Base-by-base conservation (phyloP, 176 grass and related monocot genomes). In the Oryza coarctata region DNA sequence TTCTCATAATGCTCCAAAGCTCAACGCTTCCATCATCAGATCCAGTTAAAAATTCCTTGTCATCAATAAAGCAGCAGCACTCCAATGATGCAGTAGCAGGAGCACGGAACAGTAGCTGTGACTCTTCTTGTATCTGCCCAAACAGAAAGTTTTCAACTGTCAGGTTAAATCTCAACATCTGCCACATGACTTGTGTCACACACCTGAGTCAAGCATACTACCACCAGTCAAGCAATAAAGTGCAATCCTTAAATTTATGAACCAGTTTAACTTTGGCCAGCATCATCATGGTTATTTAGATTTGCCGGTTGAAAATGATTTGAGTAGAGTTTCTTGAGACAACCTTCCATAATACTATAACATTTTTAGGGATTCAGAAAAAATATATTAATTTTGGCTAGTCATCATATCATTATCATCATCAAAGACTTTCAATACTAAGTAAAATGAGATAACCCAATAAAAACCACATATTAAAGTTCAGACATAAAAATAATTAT, bases 11-110 rank as follows among this genome's bases (percentile, higher is more conserved):
- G 70, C 86, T 87, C 94, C 94, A 97, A 67, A 97, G 85, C 63
- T 93, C 91, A 67, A 97, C 76, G 71, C 88, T 93, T 79, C 94
- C 94, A 86, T 93, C 88, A 70, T 97, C 94, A 31, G 94, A 97
- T 28, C 94, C 94, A 85, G 94, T 93, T 39, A 93, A 64, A 84
- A 93, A 93, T 67, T 97, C 94, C 23, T 87, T 91, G 64, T 93
- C 94, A 61, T 91, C 92, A 68, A 97, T 87, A 83, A 97, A 93
- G 87, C 86, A 91, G 77, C 88, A 89, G 40, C 94, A 93, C 80
- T 97, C 94, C 73, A 97, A 89, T 64, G 94, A 93, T 65, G 91
- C 75, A 25, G 88, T 43, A 80, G 43, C 91, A 82, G 94, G 91
- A 45, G 91, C 91, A 25, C 94, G 94, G 66, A 89, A 97, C 25